phyloP scores from a whole-genome alignment of 2,329 filamentous ascomycete species.

The Colletotrichum filicis region DNA sequence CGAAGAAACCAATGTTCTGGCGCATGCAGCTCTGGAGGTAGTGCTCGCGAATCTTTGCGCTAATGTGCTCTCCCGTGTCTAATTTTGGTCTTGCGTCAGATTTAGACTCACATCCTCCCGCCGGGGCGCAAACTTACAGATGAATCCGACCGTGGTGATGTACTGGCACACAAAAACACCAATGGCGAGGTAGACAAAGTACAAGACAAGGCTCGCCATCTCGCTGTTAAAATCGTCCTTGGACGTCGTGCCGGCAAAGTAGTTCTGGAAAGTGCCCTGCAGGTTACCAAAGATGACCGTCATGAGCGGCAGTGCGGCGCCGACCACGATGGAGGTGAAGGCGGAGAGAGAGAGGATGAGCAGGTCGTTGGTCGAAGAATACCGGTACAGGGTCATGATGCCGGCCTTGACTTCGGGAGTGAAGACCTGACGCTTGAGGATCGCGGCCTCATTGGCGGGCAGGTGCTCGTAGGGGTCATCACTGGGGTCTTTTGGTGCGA shows the following conservation, averaged over 20 bases:
- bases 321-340: constrained; percentile 75
- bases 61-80: constrained; percentile 80
- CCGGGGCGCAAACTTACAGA: constrained; percentile 60
- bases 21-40: constrained; percentile 87
- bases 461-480: constrained; percentile 71
- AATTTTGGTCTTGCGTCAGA: background rate
- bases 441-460: constrained; percentile 70
- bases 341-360: constrained; percentile 70
- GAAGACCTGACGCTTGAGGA: constrained; percentile 76
- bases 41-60: constrained; percentile 80
- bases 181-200: constrained; percentile 87
- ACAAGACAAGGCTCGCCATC: constrained; percentile 75
- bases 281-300: constrained; percentile 84
- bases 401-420: constrained; percentile 72
- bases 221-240: constrained; percentile 68
- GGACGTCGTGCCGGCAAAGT: constrained; percentile 59
- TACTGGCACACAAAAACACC: constrained; percentile 84
- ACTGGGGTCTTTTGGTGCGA: constrained; percentile 50
- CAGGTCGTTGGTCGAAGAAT: constrained; percentile 73
- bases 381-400: constrained; percentile 75
- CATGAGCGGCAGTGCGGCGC: constrained; percentile 82
- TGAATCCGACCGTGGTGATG: constrained; percentile 86
- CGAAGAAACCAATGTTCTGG: constrained; percentile 93
- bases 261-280: constrained; percentile 76
- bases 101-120: background rate